These are phyloP conservation scores for Neopestalotiopsis clavispora DNA, from an alignment of 2,329 filamentous ascomycete species.

Conservation along the genomic window DNA sequence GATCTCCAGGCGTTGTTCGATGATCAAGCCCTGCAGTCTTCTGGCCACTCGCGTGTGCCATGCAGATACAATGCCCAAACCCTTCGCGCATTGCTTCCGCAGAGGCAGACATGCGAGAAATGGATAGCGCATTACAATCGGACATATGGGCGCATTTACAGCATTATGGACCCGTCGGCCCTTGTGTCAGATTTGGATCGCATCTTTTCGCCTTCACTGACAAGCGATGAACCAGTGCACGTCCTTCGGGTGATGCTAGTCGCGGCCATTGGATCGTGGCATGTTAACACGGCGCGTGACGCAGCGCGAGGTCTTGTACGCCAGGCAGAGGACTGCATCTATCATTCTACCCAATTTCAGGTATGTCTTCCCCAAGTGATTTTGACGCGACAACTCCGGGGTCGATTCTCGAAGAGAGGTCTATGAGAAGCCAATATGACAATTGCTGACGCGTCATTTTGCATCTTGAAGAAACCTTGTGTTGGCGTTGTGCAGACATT, in stretches of 20 bases:
- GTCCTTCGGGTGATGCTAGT: not conserved
- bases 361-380: not conserved
- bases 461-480: not conserved
- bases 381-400: not conserved
- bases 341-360: not conserved
- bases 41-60: not conserved
- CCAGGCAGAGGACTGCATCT: not conserved
- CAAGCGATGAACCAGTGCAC: not conserved
- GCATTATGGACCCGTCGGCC: not conserved
- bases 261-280: not conserved
- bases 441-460: not conserved
- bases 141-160: not conserved
- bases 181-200: not conserved
- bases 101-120: not conserved
- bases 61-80: not conserved
- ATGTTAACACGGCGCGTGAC: not conserved
- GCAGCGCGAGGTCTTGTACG: not conserved
- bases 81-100: not conserved
- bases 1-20: not conserved
- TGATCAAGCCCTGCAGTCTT: not conserved
- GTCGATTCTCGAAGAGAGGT: not conserved
- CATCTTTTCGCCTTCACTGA: not conserved
- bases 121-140: not conserved
- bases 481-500: not conserved
- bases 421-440: not conserved